A percentile compares a stretch with the other conserved stretches of the same genome.
These are phyloP conservation scores for Centaurea solstitialis DNA, from an alignment of 129 eudicot species.

Conservation along the genomic window DNA sequence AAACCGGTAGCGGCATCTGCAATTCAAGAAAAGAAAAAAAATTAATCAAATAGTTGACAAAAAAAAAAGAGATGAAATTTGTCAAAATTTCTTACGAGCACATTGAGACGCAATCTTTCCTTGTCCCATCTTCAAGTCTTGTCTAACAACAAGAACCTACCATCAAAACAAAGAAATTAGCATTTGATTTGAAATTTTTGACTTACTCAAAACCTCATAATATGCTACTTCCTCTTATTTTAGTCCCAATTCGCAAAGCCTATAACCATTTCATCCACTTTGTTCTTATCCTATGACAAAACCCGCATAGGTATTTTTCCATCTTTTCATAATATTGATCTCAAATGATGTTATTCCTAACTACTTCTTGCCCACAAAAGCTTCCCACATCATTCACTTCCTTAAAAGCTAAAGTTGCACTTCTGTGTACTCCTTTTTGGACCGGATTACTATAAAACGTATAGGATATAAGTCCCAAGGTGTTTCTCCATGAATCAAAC, in stretches of 20 bases:
- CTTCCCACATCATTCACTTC: not conserved
- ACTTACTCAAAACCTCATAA: too few species aligned
- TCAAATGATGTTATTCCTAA: not conserved
- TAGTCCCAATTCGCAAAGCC: too few species aligned
- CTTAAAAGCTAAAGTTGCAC: not conserved
- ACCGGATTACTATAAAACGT: not conserved
- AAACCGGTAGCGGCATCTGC: constrained; percentile 97
- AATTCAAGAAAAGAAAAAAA: constrained; percentile 7
- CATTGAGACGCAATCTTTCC: constrained; percentile 98
- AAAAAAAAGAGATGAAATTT: not conserved
- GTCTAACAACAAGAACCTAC: constrained; percentile 96
- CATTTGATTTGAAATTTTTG: not conserved
- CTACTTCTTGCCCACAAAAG: not conserved
- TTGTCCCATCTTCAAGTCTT: constrained; percentile 92
- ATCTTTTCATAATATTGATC: not conserved
- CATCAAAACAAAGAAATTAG: constrained; percentile 1
- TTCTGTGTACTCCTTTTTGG: not conserved
- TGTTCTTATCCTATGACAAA: not conserved
- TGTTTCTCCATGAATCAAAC: not conserved
- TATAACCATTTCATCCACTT: not conserved
- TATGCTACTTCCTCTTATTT: too few species aligned
- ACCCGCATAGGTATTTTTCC: not conserved
- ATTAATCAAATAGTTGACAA: not conserved
- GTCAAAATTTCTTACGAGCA: constrained; percentile 71
- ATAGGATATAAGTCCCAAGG: not conserved